Conservation (phyloP, 805 yeast species). For the Vanderwaltozyma tropicalis region DNA sequence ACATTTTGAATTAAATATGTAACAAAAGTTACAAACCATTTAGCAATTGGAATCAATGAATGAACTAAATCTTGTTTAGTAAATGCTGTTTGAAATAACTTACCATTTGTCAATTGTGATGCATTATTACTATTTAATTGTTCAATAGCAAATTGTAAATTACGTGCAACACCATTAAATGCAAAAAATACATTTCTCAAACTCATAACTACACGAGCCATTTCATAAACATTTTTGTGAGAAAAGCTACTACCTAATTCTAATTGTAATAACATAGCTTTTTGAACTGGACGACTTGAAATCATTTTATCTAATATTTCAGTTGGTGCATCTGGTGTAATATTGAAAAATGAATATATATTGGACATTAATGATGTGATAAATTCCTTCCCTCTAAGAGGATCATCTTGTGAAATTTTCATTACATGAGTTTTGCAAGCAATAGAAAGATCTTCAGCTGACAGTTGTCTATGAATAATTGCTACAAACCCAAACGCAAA, state of each 20-base stretch:
- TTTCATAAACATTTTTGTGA: conserved; percentile 21
- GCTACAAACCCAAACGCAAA: conserved; percentile 29
- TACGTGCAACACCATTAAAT: conserved; percentile 28
- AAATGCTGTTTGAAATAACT: conserved; percentile 38
- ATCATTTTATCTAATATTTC: conserved; percentile 29
- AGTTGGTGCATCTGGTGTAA: conserved; percentile 27
- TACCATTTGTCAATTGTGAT: conserved; percentile 38
- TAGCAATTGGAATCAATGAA: conserved; percentile 61
- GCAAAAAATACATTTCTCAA: conserved; percentile 27
- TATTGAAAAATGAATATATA: conserved; percentile 26
- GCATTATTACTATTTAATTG: conserved; percentile 17
- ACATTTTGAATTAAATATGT: conserved; percentile 66
- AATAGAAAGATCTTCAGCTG: conserved; percentile 28
- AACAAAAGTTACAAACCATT: conserved; percentile 79
- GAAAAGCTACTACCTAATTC: conserved; percentile 25
- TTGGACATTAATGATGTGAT: conserved; percentile 18
- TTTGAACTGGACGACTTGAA: conserved; percentile 29
- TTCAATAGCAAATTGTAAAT: conserved; percentile 30
- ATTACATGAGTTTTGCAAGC: conserved; percentile 25
- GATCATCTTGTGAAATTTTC: conserved; percentile 13
- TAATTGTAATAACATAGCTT: conserved; percentile 25
- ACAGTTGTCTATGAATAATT: conserved; percentile 25
- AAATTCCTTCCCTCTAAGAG: conserved; percentile 20
- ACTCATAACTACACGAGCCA: conserved; percentile 25
- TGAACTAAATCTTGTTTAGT: conserved; percentile 54